Percentiles rank a stretch among this genome's conserved stretches.
Evolutionary conservation across 257 asterid species (phyloP).

Genomic region (Schizonepeta tenuifolia): DNA sequence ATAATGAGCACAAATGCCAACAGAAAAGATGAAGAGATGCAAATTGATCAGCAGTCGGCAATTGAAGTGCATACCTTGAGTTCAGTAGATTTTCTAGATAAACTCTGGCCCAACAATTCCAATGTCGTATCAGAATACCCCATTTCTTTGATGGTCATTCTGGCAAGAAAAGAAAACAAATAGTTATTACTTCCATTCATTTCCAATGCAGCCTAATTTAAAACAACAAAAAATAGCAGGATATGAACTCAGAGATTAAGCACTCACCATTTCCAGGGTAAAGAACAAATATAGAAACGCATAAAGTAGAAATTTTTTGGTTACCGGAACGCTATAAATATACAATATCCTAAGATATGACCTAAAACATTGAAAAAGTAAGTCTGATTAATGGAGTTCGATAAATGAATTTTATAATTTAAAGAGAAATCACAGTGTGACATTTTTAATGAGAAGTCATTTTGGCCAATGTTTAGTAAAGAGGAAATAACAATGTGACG

Average conservation of each 20-base stretch:
- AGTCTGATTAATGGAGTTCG: not conserved
- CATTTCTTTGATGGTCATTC: constrained; percentile 57
- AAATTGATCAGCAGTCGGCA: constrained; percentile 21
- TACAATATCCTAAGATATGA: constrained; percentile 12
- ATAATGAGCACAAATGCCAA: constrained; percentile 33
- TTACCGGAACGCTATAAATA: constrained; percentile 17
- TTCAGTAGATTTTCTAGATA: constrained; percentile 72
- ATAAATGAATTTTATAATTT: not conserved
- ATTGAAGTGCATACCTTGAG: constrained; percentile 65
- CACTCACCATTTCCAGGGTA: constrained; percentile 7
- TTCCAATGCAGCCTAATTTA: constrained; percentile 4
- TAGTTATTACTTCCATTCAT: constrained; percentile 19
- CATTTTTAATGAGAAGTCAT: not conserved
- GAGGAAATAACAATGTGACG: constrained; percentile 15
- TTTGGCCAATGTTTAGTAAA: constrained; percentile 26
- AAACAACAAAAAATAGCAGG: constrained; percentile 7
- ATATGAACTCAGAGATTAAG: constrained; percentile 14
- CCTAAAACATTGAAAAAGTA: not conserved
- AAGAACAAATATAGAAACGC: constrained; percentile 13
- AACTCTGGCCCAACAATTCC: constrained; percentile 67
- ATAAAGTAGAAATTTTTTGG: constrained; percentile 3
- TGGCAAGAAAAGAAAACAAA: constrained; percentile 38
- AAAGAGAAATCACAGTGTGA: not conserved
- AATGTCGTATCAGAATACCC: constrained; percentile 68
- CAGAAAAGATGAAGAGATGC: constrained; percentile 24